Percentiles rank a stretch among this genome's conserved stretches.
phyloP scores from a whole-genome alignment of 305 asterid genomes.

The Fraxinus dipetala region DNA sequence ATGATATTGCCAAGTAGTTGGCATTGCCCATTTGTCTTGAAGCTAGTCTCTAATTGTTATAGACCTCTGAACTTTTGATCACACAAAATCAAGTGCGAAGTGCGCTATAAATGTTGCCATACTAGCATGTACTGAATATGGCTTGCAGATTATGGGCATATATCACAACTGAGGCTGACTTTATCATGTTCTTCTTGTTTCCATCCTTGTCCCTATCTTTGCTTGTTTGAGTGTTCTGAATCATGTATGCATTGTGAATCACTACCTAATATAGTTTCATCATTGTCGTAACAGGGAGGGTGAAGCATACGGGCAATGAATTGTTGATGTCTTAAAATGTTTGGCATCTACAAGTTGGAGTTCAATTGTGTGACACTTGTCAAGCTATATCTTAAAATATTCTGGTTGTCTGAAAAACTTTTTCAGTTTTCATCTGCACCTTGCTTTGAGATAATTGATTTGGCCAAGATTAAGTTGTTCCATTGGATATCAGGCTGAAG shows the following conservation, averaged over 20 bases:
- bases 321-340: not conserved
- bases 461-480: slow-evolving; percentile 11
- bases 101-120: not conserved
- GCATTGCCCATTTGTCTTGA: not conserved
- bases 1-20: not conserved
- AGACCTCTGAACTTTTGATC: not conserved
- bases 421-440: slow-evolving; percentile 10
- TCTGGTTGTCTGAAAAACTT: not conserved
- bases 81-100: not conserved
- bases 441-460: slow-evolving; percentile 1
- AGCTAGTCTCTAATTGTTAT: not conserved
- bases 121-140: not conserved
- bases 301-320: not conserved
- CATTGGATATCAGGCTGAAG: not conserved
- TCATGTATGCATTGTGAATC: slow-evolving; percentile 3
- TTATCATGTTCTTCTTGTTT: not conserved
- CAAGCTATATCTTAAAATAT: slow-evolving; percentile 10
- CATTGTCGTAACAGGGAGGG: slow-evolving; percentile 16
- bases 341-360: slow-evolving; percentile 18
- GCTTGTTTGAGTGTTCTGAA: slow-evolving; percentile 2
- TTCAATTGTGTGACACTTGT: slow-evolving; percentile 11
- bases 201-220: slow-evolving; percentile 1
- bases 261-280: slow-evolving; percentile 7
- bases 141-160: not conserved
- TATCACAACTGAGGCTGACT: not conserved